Evolutionary conservation across 2,329 filamentous ascomycete genomes (phyloP), one percentile per base, ranked within the genome.

Genomic region (Penicillium sp.): DNA sequence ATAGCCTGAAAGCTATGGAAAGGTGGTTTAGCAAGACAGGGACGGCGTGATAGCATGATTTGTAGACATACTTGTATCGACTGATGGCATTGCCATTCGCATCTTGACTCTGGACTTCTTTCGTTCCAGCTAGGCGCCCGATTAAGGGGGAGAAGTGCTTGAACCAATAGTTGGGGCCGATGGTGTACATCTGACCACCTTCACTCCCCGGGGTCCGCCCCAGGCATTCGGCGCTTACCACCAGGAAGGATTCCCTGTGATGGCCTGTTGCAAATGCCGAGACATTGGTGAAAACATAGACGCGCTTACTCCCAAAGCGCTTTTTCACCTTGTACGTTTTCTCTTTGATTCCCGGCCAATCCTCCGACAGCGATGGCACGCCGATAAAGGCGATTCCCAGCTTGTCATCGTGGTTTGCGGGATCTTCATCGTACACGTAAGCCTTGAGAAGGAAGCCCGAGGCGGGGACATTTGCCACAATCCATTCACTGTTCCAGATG

Each of bases 1-100:
- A 87, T 89, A 26, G 90, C 85, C 72, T 95, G 89, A 65, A 96
- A 96, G 63, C 85, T 89, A 12, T n/a, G n/a, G n/a, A n/a, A n/a
- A n/a, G n/a, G n/a, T n/a, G n/a, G n/a, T n/a, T n/a, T n/a, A n/a
- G n/a, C n/a, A n/a, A n/a, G n/a, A n/a, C n/a, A n/a, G n/a, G n/a
- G n/a, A n/a, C n/a, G n/a, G n/a, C n/a, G n/a, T n/a, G n/a, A n/a
- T n/a, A n/a, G n/a, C n/a, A n/a, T n/a, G n/a, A n/a, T n/a, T n/a
- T n/a, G n/a, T n/a, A n/a, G 15, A 68, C 79, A 48, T 69, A 85
- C 82, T 92, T 86, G 59, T 90, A 90, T 70, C 80, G 82, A 55
- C 84, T 75, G 2, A 79, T 72, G 47, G 73, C 72, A 42, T 71
- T 72, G 40, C 51, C 51, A 35, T 76, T 75, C 26, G 66, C 67